Evolutionary conservation across 2,329 filamentous ascomycete species (phyloP), one percentile per base, ranked within the genome.

Genomic region (Aspergillus niger): DNA sequence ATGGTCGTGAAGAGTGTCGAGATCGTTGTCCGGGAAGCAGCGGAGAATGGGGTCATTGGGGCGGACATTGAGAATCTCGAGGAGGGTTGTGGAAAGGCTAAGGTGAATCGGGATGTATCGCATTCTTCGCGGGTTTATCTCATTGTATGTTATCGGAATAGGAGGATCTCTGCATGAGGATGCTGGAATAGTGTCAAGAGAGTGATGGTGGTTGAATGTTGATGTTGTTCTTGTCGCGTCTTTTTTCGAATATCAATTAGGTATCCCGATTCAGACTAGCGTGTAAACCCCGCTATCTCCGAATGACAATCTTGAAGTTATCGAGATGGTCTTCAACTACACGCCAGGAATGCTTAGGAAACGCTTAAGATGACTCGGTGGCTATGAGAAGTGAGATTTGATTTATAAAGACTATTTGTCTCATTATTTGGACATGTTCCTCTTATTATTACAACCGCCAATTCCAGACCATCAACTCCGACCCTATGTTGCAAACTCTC

Each of bases 21-120:
- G 39, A 52, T 69, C 55, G 47, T 73, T 64, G 54, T 36, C 32
- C 1, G 32, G 32, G 11, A 69, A 63, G 60, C 76, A 78, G 65
- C 76, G 68, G 15, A 69, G 64, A 51, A 79, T 77, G 2, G 75
- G 72, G 57, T 79, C 77, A 36, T 74, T 59, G 44, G 66, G 57
- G 51, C 62, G 58, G 26, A 72, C 74, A 39, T 65, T 59, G 39
- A 67, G 62, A 63, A 76, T 70, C 55, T 68, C 63, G 51, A 66
- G 66, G 54, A 77, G 62, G 32, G 72, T 64, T 52, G 63, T 53
- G 59, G 64, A 50, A 32, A 72, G 56, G 26, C 63, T 56, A 60
- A 77, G 68, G 56, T 43, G 55, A 63, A 22, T 5, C 44, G 15
- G 69, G 32, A 11, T 5, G 32, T 36, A 36, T 36, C 32, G 32